Evolutionary conservation across 2,329 filamentous ascomycete species (phyloP), one percentile per base, ranked within the genome.

Genomic region (Trichophyton verrucosum): DNA sequence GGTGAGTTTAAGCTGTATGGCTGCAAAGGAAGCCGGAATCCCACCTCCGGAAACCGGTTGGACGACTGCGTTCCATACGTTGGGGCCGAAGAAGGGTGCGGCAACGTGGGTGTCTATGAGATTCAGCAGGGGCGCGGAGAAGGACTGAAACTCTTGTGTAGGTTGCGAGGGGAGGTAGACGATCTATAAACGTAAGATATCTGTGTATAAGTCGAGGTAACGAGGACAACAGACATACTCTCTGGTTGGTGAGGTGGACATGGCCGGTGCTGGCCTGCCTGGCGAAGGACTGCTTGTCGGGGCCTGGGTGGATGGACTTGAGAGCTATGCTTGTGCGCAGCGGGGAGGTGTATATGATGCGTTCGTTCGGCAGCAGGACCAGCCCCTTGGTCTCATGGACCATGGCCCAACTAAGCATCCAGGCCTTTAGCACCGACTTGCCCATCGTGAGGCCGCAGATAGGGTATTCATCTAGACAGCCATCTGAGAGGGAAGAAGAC

Each of bases 81-180:
- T 96, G 3, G 90, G 87, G 20, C 92, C 91, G 73, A 96, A 95
- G 80, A 91, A 95, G 38, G 92, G 91, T 2, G 91, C 89, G 36
- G 86, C 85, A 63, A 95, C 88, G 69, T 88, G 89, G 5, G 88
- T 88, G 74, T 97, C 92, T 73, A 89, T 84, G 51, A 95, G 82
- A 71, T 92, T 91, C 65, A 96, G 82, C 63, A 96, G 87, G 46
- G 91, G 91, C 0, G 87, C 86, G 47, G 90, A 90, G 75, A 97
- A 96, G 57, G 91, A 96, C 72, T 92, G 86, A 70, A 96, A 83
- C 58, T 83, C 71, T 17, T 77, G 72, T 17, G 86, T 88, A 3
- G 86, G 81, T 61, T 84, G 81, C 59, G 84, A 78, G 17, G 92
- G 91, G 15, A 97, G 83, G 73, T 96, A 97, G 66, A 97, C 86